Base-by-base conservation (phyloP, 1,284 basidiomycete species). In the Austropuccinia psidii region DNA sequence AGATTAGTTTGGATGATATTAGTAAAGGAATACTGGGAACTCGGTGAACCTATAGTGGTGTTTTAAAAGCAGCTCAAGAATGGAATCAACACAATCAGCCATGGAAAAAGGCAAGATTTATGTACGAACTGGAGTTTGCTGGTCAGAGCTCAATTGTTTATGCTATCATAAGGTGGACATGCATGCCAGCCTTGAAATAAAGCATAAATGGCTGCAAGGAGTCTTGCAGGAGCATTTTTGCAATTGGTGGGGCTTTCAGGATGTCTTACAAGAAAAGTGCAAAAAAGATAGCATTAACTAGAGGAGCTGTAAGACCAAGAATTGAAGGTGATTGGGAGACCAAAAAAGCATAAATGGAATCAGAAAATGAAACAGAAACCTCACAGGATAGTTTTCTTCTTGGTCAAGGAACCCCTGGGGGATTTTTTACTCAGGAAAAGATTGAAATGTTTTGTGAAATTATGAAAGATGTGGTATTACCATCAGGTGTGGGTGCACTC, bases 191-290 rank as follows among this genome's bases (percentile, higher is more conserved):
- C 65, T 68, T n/a, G 47, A 47, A 11, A 35, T 66, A 1, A 33
- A 49, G 43, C 62, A 65, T 21, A 65, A 50, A 47, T 67, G 49
- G 65, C 49, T 37, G 19, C 33, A 67, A 43, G 65, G 49, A 3
- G 21, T 55, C 19, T 21, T 57, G 6, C 49, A 41, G 17, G 13
- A 37, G 15, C 50, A 68, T 15, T 67, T 45, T 45, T 24, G 49
- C 15, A 9, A 52, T n/a, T 21, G 49, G 21, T 54, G 64, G 64
- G 2, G 19, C 3, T 66, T 52, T 37, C 55, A 68, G 29, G 43
- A n/a, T 11, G 43, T 45, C n/a, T 61, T 1, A 2, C 33, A 45
- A 27, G 24, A 68, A 58, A 1, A 31, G 19, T 1, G 41, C 35
- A 39, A 58, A 39, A 47, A 62, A 8, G 7, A 29, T 43, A 45